These are phyloP conservation scores for Daldinia eschscholtzii DNA, from an alignment of 2,329 filamentous ascomycete genomes.

Conservation along the genomic window DNA sequence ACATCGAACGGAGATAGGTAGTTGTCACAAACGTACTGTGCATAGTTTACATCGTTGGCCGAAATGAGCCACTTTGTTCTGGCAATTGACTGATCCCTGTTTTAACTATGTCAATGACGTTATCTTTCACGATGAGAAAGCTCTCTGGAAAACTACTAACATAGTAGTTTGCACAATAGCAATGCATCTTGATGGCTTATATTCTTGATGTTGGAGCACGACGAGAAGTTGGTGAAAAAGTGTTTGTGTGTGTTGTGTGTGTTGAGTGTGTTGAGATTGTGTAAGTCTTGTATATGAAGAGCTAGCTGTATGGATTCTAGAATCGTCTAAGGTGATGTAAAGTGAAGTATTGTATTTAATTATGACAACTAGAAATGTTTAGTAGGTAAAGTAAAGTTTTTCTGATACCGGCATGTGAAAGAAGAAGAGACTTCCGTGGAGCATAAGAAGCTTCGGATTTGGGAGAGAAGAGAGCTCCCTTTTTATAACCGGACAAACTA, in stretches of 20 bases:
- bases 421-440: not conserved
- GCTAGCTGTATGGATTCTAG: slow-evolving; percentile 1
- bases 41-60: slow-evolving; percentile 50
- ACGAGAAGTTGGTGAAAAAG: not conserved
- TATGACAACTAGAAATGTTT: slow-evolving; percentile 1
- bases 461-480: not conserved
- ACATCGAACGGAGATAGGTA: no score
- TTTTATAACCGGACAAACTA: slow-evolving; percentile 4
- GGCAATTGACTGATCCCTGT: slow-evolving; percentile 49
- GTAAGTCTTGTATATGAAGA: not conserved
- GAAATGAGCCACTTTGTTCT: slow-evolving; percentile 49
- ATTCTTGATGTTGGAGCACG: not conserved
- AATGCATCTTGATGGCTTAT: slow-evolving; percentile 43
- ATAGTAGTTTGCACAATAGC: slow-evolving; percentile 52
- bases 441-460: slow-evolving; percentile 2
- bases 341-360: not conserved
- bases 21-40: slow-evolving; percentile 39
- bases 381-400: not conserved
- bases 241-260: not conserved
- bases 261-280: not conserved
- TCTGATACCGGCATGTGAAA: slow-evolving; percentile 6
- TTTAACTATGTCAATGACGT: slow-evolving; percentile 7
- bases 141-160: slow-evolving; percentile 32
- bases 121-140: not conserved
- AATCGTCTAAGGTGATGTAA: not conserved